Conservation (phyloP, 345 rosid genomes). For the Turnera subulata region DNA sequence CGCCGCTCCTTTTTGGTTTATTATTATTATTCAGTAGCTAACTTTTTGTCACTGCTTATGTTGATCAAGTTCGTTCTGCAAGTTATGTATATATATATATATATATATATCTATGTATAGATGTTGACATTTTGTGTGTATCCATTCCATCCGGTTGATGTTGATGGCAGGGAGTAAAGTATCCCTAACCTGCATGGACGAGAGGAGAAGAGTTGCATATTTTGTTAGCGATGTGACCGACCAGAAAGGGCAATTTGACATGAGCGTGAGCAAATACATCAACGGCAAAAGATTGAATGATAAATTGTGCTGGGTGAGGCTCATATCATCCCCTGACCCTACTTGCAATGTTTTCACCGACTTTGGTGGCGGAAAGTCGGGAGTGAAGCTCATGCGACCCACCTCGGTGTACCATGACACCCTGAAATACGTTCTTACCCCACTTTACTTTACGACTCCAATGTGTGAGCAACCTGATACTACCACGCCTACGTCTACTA, state of each 20-base stretch:
- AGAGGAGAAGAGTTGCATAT: conserved; percentile 50
- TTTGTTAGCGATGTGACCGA: conserved; percentile 64
- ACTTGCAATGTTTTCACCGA: conserved; percentile 59
- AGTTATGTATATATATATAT: too few species aligned
- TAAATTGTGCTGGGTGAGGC: conserved; percentile 49
- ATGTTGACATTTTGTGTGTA: not conserved
- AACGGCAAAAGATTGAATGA: conserved; percentile 45
- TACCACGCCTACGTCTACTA: too few species aligned
- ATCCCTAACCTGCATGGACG: conserved; percentile 66
- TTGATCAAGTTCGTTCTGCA: not conserved
- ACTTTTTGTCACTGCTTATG: not conserved
- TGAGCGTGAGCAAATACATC: conserved; percentile 34
- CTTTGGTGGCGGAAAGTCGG: conserved; percentile 54
- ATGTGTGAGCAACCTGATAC: conserved; percentile 62
- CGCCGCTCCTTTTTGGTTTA: not conserved
- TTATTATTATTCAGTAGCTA: not conserved
- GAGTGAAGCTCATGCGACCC: conserved; percentile 53
- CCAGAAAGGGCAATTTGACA: conserved; percentile 50
- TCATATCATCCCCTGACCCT: conserved; percentile 60
- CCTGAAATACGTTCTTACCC: conserved; percentile 38
- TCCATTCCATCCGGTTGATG: too few species aligned
- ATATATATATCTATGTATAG: not conserved
- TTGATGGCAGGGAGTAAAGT: conserved; percentile 63
- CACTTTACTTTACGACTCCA: conserved; percentile 60
- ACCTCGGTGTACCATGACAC: conserved; percentile 37